phyloP scores from a whole-genome alignment of 495 filamentous ascomycete genomes.

The Aspergillus kassunensis region DNA sequence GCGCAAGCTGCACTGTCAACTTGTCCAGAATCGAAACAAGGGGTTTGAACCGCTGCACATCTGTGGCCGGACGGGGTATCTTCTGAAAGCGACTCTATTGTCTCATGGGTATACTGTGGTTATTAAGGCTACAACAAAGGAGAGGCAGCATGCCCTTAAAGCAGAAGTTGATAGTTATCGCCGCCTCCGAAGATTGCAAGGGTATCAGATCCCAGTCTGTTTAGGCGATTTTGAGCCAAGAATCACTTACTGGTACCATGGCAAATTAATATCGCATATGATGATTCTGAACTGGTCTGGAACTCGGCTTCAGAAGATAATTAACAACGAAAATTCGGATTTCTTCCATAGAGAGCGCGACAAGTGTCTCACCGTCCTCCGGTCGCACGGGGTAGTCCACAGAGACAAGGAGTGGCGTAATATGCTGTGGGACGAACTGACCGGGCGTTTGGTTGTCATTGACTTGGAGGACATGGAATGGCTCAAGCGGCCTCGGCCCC shows the following conservation, averaged over 20 bases:
- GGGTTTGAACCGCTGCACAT: constrained; percentile 26
- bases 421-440: constrained; percentile 21
- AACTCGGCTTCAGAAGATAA: constrained; percentile 19
- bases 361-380: constrained; percentile 14
- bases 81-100: constrained; percentile 28
- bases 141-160: constrained; percentile 24
- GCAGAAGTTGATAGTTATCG: constrained; percentile 24
- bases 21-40: constrained; percentile 18
- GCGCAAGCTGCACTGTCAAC: constrained; percentile 24
- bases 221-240: constrained; percentile 19
- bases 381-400: constrained; percentile 15
- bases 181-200: constrained; percentile 18
- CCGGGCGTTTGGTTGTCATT: constrained; percentile 16
- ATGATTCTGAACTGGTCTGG: constrained; percentile 27
- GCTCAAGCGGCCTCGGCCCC: constrained; percentile 13
- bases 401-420: constrained; percentile 24
- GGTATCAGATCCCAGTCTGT: constrained; percentile 22
- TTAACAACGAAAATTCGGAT: constrained; percentile 17
- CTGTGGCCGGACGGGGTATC: constrained; percentile 25
- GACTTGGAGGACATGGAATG: constrained; percentile 23
- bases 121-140: constrained; percentile 24
- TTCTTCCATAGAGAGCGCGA: constrained; percentile 21
- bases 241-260: constrained; percentile 25
- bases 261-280: constrained; percentile 24
- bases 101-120: constrained; percentile 27